phyloP scores from a whole-genome alignment of 495 filamentous ascomycete species.

The Daldinia decipiens region DNA sequence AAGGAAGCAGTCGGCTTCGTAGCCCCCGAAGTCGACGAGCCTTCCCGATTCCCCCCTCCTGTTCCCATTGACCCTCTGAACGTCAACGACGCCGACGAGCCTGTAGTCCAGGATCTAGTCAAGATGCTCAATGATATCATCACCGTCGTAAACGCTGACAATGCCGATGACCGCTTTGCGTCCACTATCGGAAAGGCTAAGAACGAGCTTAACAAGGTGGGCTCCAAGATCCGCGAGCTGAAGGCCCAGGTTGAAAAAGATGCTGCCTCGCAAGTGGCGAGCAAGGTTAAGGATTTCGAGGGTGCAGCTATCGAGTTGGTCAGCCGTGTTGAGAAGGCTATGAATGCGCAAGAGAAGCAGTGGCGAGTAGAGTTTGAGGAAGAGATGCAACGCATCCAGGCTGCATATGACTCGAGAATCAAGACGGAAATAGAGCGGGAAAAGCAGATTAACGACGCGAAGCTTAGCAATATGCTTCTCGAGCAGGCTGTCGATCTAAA shows the following conservation, averaged over 20 bases:
- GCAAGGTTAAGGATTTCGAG: conserved; percentile 67
- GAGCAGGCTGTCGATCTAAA: conserved; percentile 92
- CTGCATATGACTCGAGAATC: conserved; percentile 82
- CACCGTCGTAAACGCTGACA: conserved; percentile 86
- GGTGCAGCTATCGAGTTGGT: conserved; percentile 74
- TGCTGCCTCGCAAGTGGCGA: conserved; percentile 78
- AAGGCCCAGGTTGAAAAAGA: conserved; percentile 72
- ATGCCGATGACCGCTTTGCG: conserved; percentile 75
- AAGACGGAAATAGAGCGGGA: conserved; percentile 77
- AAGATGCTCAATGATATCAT: conserved; percentile 97
- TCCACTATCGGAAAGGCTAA: conserved; percentile 83
- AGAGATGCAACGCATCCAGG: conserved; percentile 79
- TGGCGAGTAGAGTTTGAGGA: conserved; percentile 90
- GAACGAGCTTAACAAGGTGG: conserved; percentile 79
- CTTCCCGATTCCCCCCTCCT: conserved; percentile 67
- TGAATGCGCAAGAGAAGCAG: conserved; percentile 76
- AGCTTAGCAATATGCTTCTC: conserved; percentile 82
- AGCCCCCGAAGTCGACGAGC: conserved; percentile 68
- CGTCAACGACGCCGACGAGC: conserved; percentile 78
- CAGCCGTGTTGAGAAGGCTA: conserved; percentile 75
- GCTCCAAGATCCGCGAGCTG: conserved; percentile 74
- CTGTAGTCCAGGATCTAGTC: conserved; percentile 90
- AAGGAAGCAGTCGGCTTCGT: conserved; percentile 48
- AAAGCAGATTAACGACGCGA: conserved; percentile 79
- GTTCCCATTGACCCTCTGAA: conserved; percentile 78